Base-by-base conservation (phyloP, 352 stramenopile genomes). In the Phytophthora sp. region DNA sequence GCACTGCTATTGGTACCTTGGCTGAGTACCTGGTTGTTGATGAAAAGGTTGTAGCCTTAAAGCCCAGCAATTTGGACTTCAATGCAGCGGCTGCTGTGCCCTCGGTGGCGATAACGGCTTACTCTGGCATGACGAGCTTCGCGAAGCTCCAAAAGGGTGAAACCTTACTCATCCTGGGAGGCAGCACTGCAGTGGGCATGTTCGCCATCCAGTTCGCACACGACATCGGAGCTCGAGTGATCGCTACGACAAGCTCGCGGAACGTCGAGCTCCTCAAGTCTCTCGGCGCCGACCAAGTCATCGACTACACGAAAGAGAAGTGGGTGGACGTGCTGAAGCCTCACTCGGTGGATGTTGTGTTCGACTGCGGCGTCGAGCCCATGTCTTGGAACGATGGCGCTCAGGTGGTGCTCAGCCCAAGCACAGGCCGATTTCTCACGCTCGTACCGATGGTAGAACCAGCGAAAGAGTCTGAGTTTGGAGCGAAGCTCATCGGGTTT, bases 191-290 rank as follows among this genome's bases (percentile, higher is more conserved):
- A 20, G 67, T 62, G 1, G 76, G 76, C 1, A 49, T 66, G 18
- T 68, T 74, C 37, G 70, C 63, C 1, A 44, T 82, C 2, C 72
- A 85, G 34, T 56, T 82, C 18, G 75, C 69, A 23, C 55, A 77
- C 15, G 52, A 30, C 1, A 27, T 70, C 10, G 73, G 66, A n/a
- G 59, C 56, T 0, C 32, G 41, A 21, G 72, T 82, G 35, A 67
- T 75, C 21, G 26, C 65, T 5, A 74, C 68, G 8, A 44, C 50
- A 20, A 82, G 69, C 32, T n/a, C n/a, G n/a, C n/a, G n/a, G n/a
- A n/a, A n/a, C 17, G 38, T 37, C 1, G 72, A 74, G 11, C 39
- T 69, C 2, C 60, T 72, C 1, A 61, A 61, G 39, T 53, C 41
- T 34, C 34, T 76, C 0, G 73, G 72, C 5, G 68, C 66, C 0